Evolutionary conservation across 176 grass and related monocot genomes (phyloP), one percentile per base, ranked within the genome.

Genomic region (Canna indica): DNA sequence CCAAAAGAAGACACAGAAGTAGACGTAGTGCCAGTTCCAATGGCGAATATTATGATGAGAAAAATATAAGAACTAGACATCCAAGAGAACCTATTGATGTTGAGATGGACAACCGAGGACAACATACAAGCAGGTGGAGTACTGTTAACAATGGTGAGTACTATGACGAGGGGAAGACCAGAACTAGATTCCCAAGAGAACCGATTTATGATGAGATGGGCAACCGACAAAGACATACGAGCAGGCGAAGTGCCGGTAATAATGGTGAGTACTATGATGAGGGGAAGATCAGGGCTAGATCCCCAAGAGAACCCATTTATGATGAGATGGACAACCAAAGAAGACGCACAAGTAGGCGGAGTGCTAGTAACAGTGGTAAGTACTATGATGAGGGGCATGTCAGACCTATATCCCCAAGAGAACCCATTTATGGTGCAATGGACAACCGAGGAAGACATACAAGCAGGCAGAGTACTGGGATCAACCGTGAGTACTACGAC

Each of bases 311-410:
- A 44, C 56, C 56, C 15, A 59, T 10, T 25, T 59, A 59, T 59
- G 24, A 26, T 59, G 56, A 1, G 3, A 59, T 2, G 22, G 56
- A 12, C 8, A 34, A 39, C 35, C 80, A 36, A 77, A 80, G 75
- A 80, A 90, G 73, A 45, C 64, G 82, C 53, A 78, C 71, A 75
- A 83, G 77, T 72, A 86, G 59, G 74, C 77, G 71, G 34, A 72
- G 82, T 67, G 64, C 67, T 22, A 34, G 30, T 76, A 30, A 28
- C 20, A 44, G 46, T 53, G 47, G 16, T 36, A 84, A 85, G 10
- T 73, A 77, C 3, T 73, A 78, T 54, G 59, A 85, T 30, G 70
- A 83, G 22, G 69, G 78, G 3, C 83, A 78, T 29, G 17, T 36
- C 18, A 20, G 25, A 24, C 12, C 65, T 39, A 33, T 8, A 62